These are phyloP conservation scores for Alternaria sp. DNA, from an alignment of 2,329 filamentous ascomycete species.

Conservation along the genomic window DNA sequence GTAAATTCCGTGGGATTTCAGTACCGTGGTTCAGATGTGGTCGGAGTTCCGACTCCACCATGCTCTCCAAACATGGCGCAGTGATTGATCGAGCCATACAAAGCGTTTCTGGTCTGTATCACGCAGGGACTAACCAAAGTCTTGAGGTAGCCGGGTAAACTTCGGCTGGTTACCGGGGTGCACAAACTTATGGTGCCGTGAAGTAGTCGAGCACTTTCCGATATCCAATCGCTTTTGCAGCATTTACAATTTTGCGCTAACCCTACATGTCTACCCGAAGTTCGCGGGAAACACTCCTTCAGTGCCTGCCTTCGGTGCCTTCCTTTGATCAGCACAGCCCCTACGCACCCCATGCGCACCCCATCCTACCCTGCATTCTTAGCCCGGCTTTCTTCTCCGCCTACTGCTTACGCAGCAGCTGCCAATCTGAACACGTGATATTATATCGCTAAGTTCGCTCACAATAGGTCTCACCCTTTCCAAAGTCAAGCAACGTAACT, in stretches of 20 bases:
- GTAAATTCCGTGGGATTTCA: not conserved
- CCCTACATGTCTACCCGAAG: slow-evolving; percentile 9
- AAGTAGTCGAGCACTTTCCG: not conserved
- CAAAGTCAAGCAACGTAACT: slow-evolving; percentile 28
- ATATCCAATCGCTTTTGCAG: not conserved
- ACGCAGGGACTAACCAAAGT: not conserved
- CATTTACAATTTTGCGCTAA: not conserved
- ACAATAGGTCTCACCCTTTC: slow-evolving; percentile 28
- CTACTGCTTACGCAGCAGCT: not conserved
- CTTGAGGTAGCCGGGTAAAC: not conserved
- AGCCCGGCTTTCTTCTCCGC: not conserved
- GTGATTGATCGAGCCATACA: not conserved
- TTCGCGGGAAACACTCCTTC: slow-evolving; percentile 8
- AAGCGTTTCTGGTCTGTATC: not conserved
- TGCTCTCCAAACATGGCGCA: not conserved
- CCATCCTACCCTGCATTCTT: not conserved
- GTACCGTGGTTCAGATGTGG: not conserved
- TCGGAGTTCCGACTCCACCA: not conserved
- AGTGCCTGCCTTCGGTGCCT: not conserved
- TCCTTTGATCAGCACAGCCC: not conserved
- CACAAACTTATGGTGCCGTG: too few relatives aligned
- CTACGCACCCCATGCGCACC: not conserved
- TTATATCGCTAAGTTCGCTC: slow-evolving; percentile 32
- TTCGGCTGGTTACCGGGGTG: not conserved
- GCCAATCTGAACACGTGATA: slow-evolving; percentile 27